Evolutionary conservation across 2,329 filamentous ascomycete genomes (phyloP).

Genomic region (Incumbomyces delicatus): DNA sequence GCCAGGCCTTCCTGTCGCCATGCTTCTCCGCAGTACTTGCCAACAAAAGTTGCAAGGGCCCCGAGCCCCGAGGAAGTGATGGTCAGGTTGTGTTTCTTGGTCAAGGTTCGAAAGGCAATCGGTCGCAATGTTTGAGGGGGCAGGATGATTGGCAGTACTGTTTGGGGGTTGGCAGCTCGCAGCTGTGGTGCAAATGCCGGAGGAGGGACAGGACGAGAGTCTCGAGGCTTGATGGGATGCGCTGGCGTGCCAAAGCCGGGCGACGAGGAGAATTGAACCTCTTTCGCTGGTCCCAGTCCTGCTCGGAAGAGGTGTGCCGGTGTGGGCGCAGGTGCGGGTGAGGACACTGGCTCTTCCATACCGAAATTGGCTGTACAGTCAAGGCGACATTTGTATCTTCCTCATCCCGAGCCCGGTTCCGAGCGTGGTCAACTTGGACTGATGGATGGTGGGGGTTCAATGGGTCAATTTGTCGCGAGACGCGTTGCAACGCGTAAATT

Average conservation of each 20-base stretch:
- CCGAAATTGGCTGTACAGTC: background rate
- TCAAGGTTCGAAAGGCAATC: constrained; percentile 88
- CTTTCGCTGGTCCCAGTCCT: constrained; percentile 26
- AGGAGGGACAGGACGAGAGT: constrained; percentile 30
- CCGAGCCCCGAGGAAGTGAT: constrained; percentile 79
- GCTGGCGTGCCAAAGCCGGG: constrained; percentile 81
- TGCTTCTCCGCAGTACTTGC: constrained; percentile 85
- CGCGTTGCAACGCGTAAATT: constrained; percentile 8
- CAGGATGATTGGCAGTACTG: constrained; percentile 78
- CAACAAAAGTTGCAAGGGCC: constrained; percentile 78
- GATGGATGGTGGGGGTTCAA: background rate
- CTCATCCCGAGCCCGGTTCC: no score
- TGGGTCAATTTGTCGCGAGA: constrained; percentile 3
- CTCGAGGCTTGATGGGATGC: constrained; percentile 52
- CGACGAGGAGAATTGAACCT: constrained; percentile 74
- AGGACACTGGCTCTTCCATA: constrained; percentile 22
- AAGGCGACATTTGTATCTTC: no score
- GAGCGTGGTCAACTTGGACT: no score
- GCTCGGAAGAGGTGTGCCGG: constrained; percentile 13
- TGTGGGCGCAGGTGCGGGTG: constrained; percentile 15
- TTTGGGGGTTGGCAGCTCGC: constrained; percentile 37
- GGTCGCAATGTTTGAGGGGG: constrained; percentile 79
- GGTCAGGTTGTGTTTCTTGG: constrained; percentile 92
- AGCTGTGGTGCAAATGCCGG: constrained; percentile 25
- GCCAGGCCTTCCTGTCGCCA: constrained; percentile 94